These are phyloP conservation scores for Leucocoprinus birnbaumii DNA, from an alignment of 768 basidiomycete genomes.

Conservation along the genomic window DNA sequence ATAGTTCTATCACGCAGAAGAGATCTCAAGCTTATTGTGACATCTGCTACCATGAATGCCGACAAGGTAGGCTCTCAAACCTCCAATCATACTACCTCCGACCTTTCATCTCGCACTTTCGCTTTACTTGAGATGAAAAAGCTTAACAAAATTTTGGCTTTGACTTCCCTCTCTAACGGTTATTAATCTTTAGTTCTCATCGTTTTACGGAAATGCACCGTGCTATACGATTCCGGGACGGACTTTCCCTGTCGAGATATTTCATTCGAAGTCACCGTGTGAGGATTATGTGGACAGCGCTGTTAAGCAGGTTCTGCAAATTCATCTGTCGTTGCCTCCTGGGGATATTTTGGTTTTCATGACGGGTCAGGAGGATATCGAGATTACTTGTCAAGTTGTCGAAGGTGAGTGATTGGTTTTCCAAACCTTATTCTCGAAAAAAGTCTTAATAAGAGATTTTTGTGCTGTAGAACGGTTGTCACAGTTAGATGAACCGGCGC, in stretches of 20 bases:
- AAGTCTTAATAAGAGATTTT: background rate
- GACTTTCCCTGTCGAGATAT: slow-evolving; percentile 97
- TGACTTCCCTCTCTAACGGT: background rate
- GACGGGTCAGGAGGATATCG: slow-evolving; percentile 99
- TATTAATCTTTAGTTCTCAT: slow-evolving; percentile 68
- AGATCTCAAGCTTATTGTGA: slow-evolving; percentile 95
- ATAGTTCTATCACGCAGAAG: slow-evolving; percentile 83
- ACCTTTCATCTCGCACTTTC: background rate
- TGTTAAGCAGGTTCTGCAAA: slow-evolving; percentile 97
- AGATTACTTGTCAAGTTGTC: slow-evolving; percentile 92
- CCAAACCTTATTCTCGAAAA: background rate
- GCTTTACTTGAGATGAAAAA: background rate
- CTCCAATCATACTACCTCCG: background rate
- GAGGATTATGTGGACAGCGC: slow-evolving; percentile 99
- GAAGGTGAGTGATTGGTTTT: slow-evolving; percentile 49
- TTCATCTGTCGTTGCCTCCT: slow-evolving; percentile 87
- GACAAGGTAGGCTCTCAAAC: slow-evolving; percentile 67
- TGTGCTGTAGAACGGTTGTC: slow-evolving; percentile 71
- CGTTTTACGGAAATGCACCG: slow-evolving; percentile 93
- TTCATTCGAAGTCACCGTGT: slow-evolving; percentile 95
- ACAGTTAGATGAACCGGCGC: slow-evolving; percentile 88
- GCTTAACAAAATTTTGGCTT: background rate
- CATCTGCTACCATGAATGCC: slow-evolving; percentile 99
- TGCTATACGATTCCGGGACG: slow-evolving; percentile 89
- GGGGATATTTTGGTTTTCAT: slow-evolving; percentile 98